Evolutionary conservation across 179 eudicot genomes (phyloP).

Genomic region (Patellifolia procumbens): DNA sequence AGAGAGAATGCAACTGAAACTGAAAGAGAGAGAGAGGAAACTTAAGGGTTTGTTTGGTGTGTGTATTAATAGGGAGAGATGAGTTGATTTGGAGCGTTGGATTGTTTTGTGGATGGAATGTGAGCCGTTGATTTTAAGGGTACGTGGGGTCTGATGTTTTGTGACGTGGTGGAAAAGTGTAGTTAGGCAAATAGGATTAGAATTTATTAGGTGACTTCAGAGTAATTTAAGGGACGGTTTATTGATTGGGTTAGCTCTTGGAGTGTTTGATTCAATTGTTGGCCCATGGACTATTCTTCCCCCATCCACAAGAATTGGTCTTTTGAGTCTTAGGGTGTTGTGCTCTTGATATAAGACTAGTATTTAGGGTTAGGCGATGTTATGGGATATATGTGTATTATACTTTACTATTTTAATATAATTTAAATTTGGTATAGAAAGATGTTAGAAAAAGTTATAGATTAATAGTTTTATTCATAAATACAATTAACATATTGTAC

Average conservation of each 20-base stretch:
- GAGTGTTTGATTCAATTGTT: neutral
- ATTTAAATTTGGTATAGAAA: too few species aligned
- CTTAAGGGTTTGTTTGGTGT: constrained; percentile 1
- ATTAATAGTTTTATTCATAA: too few species aligned
- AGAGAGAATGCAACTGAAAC: neutral
- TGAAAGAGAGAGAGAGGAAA: constrained; percentile 18
- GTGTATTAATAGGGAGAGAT: neutral
- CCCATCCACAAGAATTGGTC: too few species aligned
- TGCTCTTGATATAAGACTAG: too few species aligned
- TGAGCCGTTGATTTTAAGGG: constrained; percentile 13
- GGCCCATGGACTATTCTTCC: too few species aligned
- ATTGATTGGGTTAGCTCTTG: neutral
- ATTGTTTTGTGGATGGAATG: neutral
- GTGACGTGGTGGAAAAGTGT: constrained; percentile 6
- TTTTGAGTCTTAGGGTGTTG: too few species aligned
- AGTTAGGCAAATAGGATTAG: neutral
- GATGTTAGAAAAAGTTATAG: too few species aligned
- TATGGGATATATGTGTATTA: too few species aligned
- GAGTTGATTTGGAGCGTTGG: constrained; percentile 22
- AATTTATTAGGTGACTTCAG: constrained; percentile 1
- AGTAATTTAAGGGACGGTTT: neutral
- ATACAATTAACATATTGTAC: too few species aligned
- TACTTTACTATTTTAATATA: too few species aligned
- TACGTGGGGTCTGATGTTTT: constrained; percentile 1
- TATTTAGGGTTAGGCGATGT: too few species aligned